A percentile compares a stretch with the other conserved stretches of the same genome.
Evolutionary conservation across 176 grass and related monocot genomes (phyloP).

Genomic region (Carex littledalei): DNA sequence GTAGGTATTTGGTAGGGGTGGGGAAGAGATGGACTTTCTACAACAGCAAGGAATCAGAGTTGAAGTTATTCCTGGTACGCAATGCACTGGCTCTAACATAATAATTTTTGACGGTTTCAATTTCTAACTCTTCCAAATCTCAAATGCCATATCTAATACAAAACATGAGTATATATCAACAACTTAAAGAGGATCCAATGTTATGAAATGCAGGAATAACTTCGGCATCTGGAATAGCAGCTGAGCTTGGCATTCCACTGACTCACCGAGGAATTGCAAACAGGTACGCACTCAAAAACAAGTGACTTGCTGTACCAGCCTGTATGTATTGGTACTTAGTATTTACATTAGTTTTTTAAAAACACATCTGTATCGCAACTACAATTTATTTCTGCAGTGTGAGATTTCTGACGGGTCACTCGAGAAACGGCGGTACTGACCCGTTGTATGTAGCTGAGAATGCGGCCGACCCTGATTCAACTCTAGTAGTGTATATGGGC

Average conservation of each 20-base stretch:
- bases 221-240: conserved; percentile 94
- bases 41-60: conserved; percentile 90
- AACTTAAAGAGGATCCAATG: neutral
- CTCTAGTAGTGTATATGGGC: conserved; percentile 96
- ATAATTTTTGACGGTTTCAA: neutral
- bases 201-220: conserved; percentile 63
- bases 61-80: conserved; percentile 85
- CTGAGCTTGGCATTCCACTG: conserved; percentile 90
- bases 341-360: neutral
- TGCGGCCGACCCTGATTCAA: conserved; percentile 83
- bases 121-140: neutral
- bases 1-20: conserved; percentile 96
- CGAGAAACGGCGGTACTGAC: conserved; percentile 88
- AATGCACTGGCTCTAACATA: neutral
- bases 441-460: conserved; percentile 78
- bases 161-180: neutral
- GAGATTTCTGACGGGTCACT: conserved; percentile 93
- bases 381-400: conserved; percentile 46
- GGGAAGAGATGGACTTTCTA: conserved; percentile 98
- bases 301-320: neutral
- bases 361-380: neutral
- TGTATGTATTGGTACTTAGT: neutral
- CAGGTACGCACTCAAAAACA: conserved; percentile 34
- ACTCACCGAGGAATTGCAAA: conserved; percentile 88
- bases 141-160: neutral